Base-by-base conservation (phyloP, 257 asterid genomes). In the Marsdenia floribunda region DNA sequence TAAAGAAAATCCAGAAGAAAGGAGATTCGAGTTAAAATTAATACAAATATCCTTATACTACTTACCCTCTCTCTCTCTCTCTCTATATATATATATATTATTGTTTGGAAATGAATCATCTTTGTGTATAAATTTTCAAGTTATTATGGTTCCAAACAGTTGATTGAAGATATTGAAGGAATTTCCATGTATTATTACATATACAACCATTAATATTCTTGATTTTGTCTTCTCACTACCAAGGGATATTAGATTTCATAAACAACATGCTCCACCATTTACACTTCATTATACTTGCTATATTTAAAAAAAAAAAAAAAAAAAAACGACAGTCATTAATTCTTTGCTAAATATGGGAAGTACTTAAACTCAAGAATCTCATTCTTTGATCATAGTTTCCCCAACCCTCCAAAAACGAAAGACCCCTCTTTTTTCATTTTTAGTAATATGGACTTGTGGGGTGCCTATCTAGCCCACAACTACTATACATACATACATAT, bases 1-100 rank as follows among this genome's bases (percentile, higher is more conserved):
- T 24, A 71, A 16, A 63, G 33, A 61, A 54, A 13, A 44, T 44
- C 47, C 73, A 52, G 13, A 79, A 73, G 76, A 75, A 76, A 63
- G 22, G 26, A 33, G 21, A 13, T 22, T 54, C 16, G 38, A 75
- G n/a, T 22, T 54, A 9, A 63, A 33, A 37, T 42, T 42, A 58
- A 22, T 65, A 65, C 75, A 37, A 70, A 40, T 52, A 16, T 13
- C 24, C 73, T 21, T 14, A 52, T 68, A 42, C 26, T 44, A 44
- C 49, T 44, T 2, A 6, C 49, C 6, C 12, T 44, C 49, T 44
- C 49, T 44, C 49, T 44, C 49, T 44, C 47, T 44, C 47, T 44
- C 47, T 44, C 47, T 44, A 6, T 44, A 44, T 44, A 50, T 55
- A 22, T 21, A 50, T 58, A 60, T 54, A 52, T 52, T 15, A 5